Evolutionary conservation across 148 eudicot species (phyloP), one percentile per base, ranked within the genome.

Genomic region (Suaeda aralocaspica): DNA sequence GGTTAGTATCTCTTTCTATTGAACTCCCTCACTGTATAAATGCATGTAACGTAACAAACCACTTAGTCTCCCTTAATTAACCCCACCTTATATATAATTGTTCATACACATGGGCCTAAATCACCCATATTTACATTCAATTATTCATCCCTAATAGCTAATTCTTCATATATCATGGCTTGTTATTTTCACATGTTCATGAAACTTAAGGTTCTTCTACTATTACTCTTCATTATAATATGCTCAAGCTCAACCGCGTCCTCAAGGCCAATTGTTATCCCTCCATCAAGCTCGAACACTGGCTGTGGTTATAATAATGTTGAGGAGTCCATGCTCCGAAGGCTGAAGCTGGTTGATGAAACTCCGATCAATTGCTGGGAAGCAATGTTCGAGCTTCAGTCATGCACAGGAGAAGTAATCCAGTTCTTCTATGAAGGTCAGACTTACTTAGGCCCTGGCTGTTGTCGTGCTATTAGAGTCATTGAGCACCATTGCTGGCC

Each of bases 401-500:
- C 92, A 0, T 89, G 96, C 68, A 77, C 84, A 0, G 76, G 82
- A 0, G 92, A 87, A 58, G 75, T 89, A 24, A 70, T 89, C 31
- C 70, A 81, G 68, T 89, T 89, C 80, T 89, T 89, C 78, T 72
- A 85, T 59, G 80, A 87, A 7, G 92, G 89, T 1, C 84, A 87
- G 78, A 75, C 88, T 0, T 79, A 80, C 64, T 70, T 89, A 0
- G 88, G 88, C 14, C 76, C 74, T 4, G 73, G 64, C 39, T 90
- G 96, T 56, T 90, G 96, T 61, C 56, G 64, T 4, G 88, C 96
- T 63, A 82, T 89, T 18, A 58, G 67, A 6, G 76, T 64, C 22
- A 87, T 90, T 8, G 67, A 76, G 51, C 76, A 74, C 26, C 74
- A 82, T 16, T 90, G 92, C 72, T 90, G 90, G 96, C 92, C 96